Evolutionary conservation across 768 basidiomycete genomes (phyloP).

Genomic region (Lactarius hatsudake): DNA sequence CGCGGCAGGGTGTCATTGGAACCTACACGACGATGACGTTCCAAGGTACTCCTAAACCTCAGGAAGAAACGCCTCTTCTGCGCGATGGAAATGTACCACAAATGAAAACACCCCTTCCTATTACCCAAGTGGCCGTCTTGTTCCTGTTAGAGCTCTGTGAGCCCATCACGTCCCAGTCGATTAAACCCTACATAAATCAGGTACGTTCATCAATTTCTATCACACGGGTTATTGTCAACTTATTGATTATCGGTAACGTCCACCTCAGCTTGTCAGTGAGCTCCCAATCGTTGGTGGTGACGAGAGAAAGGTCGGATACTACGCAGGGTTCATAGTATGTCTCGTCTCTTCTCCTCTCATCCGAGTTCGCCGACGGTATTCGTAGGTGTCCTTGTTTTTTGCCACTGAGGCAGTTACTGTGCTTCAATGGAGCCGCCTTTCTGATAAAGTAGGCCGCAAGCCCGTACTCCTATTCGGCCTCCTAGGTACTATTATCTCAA

Average conservation of each 20-base stretch:
- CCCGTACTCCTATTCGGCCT: conserved; percentile 44
- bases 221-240: background rate
- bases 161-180: conserved; percentile 46
- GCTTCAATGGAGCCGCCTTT: conserved; percentile 47
- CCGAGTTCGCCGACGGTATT: background rate
- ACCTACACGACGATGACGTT: background rate
- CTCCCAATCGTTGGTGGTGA: conserved; percentile 44
- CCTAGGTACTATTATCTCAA: conserved; percentile 35
- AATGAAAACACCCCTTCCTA: conserved; percentile 44
- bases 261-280: conserved; percentile 41
- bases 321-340: conserved; percentile 46
- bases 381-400: conserved; percentile 47
- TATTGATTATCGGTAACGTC: too few relatives aligned
- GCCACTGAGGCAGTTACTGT: conserved; percentile 44
- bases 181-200: conserved; percentile 52
- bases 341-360: background rate
- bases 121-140: conserved; percentile 43
- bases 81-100: background rate
- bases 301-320: conserved; percentile 30
- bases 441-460: conserved; percentile 48
- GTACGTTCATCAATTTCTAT: conserved; percentile 29
- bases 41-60: background rate
- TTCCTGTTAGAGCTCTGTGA: conserved; percentile 46
- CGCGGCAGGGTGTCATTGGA: background rate
- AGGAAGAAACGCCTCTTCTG: conserved; percentile 11